A percentile compares a stretch with the other conserved stretches of the same genome.
phyloP scores from a whole-genome alignment of 192 early-diverging fungal genomes.

The Podila epicladia region DNA sequence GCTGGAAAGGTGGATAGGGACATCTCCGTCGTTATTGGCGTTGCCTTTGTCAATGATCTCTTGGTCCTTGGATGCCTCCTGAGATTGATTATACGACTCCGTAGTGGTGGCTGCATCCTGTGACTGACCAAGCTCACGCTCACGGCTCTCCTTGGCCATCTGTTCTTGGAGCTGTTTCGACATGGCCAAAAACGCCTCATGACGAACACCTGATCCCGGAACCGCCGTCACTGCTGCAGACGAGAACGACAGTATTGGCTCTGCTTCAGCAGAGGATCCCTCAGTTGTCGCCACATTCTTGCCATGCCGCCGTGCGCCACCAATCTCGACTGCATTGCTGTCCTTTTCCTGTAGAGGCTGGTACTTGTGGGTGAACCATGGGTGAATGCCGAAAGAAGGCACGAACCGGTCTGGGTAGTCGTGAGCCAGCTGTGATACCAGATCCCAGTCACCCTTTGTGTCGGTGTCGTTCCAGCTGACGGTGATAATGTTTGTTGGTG shows the following conservation, averaged over 20 bases:
- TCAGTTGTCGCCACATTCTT: not conserved
- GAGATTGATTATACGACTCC: not conserved
- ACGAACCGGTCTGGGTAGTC: slow-evolving; percentile 46
- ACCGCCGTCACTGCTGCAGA: slow-evolving; percentile 12
- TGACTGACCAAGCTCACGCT: not conserved
- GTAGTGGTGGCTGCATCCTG: not conserved
- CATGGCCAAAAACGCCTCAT: slow-evolving; percentile 40
- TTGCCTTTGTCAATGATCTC: not conserved
- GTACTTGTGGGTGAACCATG: slow-evolving; percentile 50
- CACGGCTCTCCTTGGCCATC: slow-evolving; percentile 25
- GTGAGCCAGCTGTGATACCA: slow-evolving; percentile 43
- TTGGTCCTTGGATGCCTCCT: not conserved
- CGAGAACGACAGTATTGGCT: slow-evolving; percentile 24
- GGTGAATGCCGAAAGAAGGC: slow-evolving; percentile 54
- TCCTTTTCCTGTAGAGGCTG: slow-evolving; percentile 9
- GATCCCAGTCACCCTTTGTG: slow-evolving; percentile 50
- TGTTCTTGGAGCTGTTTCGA: slow-evolving; percentile 45
- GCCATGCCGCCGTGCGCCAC: slow-evolving; percentile 1
- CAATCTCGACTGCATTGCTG: slow-evolving; percentile 12
- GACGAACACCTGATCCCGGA: slow-evolving; percentile 8
- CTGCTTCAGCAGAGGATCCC: not conserved
- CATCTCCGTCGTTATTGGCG: not conserved
- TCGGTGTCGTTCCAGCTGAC: slow-evolving; percentile 45
- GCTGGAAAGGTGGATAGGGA: not conserved
- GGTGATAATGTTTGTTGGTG: slow-evolving; percentile 15